phyloP scores from a whole-genome alignment of 441 rosid genomes.

The Corymbia calophylla region DNA sequence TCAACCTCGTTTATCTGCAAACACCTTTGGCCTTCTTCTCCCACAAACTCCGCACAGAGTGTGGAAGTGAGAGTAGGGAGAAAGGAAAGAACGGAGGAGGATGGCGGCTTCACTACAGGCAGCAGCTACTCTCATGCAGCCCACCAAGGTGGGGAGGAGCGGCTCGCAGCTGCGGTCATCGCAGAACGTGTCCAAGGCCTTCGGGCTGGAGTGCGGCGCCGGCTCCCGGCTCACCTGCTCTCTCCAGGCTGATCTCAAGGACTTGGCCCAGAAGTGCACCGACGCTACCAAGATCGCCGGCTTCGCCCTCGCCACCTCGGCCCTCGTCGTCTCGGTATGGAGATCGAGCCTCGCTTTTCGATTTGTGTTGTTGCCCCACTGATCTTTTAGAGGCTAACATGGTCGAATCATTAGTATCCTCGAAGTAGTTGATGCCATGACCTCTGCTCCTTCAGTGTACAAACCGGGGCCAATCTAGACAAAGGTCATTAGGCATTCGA shows the following conservation, averaged over 20 bases:
- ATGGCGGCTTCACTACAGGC: conserved; percentile 89
- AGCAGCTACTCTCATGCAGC: conserved; percentile 72
- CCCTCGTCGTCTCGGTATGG: conserved; percentile 76
- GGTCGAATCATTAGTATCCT: background rate
- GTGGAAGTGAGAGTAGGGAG: background rate
- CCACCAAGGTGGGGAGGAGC: conserved; percentile 51
- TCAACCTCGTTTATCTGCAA: background rate
- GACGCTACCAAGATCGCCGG: conserved; percentile 77
- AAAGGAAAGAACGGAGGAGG: background rate
- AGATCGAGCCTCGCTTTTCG: background rate
- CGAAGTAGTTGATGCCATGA: background rate
- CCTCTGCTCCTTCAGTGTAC: background rate
- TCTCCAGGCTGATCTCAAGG: conserved; percentile 55
- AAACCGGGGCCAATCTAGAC: background rate
- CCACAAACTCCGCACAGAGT: background rate
- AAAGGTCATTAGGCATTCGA: background rate
- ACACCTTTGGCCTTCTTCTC: background rate
- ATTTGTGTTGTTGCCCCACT: background rate
- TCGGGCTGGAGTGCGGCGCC: conserved; percentile 40
- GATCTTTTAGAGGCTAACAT: background rate
- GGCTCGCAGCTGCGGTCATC: conserved; percentile 36
- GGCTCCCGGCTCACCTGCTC: conserved; percentile 59
- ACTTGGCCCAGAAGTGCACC: conserved; percentile 47
- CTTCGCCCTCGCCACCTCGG: conserved; percentile 87
- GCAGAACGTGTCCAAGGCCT: conserved; percentile 38